Evolutionary conservation across 2,329 filamentous ascomycete species (phyloP).

Genomic region (Metarhizium robertsii): DNA sequence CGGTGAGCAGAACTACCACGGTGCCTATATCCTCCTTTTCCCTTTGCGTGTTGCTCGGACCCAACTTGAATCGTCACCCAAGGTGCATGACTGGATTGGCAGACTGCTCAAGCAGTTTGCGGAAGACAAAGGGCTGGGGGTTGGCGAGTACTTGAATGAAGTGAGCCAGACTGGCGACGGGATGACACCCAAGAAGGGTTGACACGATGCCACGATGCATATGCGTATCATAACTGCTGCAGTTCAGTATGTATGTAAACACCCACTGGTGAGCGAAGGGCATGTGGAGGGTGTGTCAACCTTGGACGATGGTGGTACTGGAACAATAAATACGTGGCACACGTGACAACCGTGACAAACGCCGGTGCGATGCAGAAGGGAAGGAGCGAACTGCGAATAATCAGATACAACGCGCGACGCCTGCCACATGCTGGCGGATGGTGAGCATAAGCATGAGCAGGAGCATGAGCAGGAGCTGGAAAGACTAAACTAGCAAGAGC

Average conservation of each 20-base stretch:
- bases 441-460: background rate
- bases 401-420: background rate
- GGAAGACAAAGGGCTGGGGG: slow-evolving; percentile 2
- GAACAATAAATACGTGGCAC: too few relatives aligned
- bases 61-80: slow-evolving; percentile 1
- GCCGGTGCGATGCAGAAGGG: background rate
- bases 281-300: too few relatives aligned
- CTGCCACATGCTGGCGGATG: background rate
- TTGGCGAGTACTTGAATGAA: slow-evolving; percentile 2
- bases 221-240: background rate
- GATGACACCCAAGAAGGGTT: background rate
- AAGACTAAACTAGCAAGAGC: background rate
- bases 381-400: background rate
- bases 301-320: background rate
- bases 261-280: too few relatives aligned
- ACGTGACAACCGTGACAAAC: background rate
- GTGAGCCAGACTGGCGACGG: background rate
- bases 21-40: slow-evolving; percentile 5
- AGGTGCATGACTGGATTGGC: slow-evolving; percentile 4
- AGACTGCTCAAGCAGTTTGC: slow-evolving; percentile 5
- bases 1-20: slow-evolving; percentile 6
- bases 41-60: slow-evolving; percentile 3
- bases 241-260: too few relatives aligned
- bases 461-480: background rate
- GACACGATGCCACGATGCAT: background rate